These are phyloP conservation scores for Yamadazyma aaseri DNA, from an alignment of 1,139 yeast species.

Conservation along the genomic window DNA sequence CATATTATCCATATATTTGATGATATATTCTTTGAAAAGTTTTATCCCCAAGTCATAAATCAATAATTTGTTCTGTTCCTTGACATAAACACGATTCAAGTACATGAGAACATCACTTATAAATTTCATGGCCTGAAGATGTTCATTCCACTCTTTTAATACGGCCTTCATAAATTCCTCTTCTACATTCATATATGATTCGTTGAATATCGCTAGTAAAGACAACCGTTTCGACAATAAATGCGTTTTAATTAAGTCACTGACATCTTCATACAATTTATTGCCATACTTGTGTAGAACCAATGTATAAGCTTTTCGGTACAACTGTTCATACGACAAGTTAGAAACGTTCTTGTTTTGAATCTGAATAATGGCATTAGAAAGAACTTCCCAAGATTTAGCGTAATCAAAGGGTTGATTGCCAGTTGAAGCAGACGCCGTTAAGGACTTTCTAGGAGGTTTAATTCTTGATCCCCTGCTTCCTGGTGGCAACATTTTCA, in stretches of 20 bases:
- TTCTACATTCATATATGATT: constrained; percentile 6
- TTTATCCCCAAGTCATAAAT: constrained; percentile 76
- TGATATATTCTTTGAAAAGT: constrained; percentile 48
- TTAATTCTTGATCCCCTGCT: constrained; percentile 61
- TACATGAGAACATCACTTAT: constrained; percentile 88
- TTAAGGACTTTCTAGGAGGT: constrained; percentile 62
- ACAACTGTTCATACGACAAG: constrained; percentile 81
- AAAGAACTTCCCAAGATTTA: constrained; percentile 66
- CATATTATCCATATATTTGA: constrained; percentile 42
- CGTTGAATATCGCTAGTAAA: constrained; percentile 18
- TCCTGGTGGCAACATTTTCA: constrained; percentile 44
- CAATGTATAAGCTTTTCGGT: constrained; percentile 75
- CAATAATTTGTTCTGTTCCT: constrained; percentile 63
- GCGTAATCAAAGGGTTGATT: constrained; percentile 55
- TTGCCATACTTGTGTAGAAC: constrained; percentile 76
- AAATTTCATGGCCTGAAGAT: constrained; percentile 71
- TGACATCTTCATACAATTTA: constrained; percentile 63
- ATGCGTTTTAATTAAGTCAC: constrained; percentile 50
- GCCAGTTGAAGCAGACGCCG: constrained; percentile 16
- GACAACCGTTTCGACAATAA: constrained; percentile 33
- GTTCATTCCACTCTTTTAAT: constrained; percentile 69
- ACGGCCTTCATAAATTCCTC: constrained; percentile 48
- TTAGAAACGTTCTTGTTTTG: constrained; percentile 71
- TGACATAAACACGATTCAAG: constrained; percentile 79
- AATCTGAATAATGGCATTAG: constrained; percentile 77